Evolutionary conservation across 78 protist species (phyloP).

Genomic region (Guillardia theta): DNA sequence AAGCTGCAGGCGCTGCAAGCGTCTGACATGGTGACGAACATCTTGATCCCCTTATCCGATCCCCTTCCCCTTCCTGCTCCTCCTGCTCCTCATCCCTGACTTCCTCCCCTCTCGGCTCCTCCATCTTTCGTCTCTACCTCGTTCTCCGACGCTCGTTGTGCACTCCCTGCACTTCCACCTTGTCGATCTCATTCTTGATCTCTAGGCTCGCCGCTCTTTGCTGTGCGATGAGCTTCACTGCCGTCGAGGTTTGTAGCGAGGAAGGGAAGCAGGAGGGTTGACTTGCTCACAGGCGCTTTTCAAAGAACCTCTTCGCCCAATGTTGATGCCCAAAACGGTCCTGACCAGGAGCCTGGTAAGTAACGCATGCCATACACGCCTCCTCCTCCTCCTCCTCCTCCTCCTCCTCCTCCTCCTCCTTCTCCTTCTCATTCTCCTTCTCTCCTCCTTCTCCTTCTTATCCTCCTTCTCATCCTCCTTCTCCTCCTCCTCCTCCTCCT

Average conservation of each 20-base stretch:
- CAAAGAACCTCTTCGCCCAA: neutral
- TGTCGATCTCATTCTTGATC: neutral
- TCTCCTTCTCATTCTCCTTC: neutral
- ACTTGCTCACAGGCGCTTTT: neutral
- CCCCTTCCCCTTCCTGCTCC: neutral
- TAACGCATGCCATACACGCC: neutral
- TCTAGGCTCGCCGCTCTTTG: neutral
- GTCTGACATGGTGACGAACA: neutral
- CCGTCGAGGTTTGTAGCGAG: neutral
- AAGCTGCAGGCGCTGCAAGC: neutral
- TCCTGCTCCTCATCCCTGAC: neutral
- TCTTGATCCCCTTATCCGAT: neutral
- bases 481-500: neutral
- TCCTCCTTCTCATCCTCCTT: neutral
- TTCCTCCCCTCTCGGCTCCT: neutral
- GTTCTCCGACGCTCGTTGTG: no score
- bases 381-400: neutral
- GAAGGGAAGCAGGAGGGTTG: neutral
- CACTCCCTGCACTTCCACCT: neutral
- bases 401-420: neutral
- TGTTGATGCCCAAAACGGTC: no score
- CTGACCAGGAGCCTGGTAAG: neutral
- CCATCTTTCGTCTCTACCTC: no score
- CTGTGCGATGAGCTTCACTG: neutral
- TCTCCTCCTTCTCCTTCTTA: neutral